Evolutionary conservation across 805 yeast genomes (phyloP), one percentile per base, ranked within the genome.

Genomic region (Candida ulmi): DNA sequence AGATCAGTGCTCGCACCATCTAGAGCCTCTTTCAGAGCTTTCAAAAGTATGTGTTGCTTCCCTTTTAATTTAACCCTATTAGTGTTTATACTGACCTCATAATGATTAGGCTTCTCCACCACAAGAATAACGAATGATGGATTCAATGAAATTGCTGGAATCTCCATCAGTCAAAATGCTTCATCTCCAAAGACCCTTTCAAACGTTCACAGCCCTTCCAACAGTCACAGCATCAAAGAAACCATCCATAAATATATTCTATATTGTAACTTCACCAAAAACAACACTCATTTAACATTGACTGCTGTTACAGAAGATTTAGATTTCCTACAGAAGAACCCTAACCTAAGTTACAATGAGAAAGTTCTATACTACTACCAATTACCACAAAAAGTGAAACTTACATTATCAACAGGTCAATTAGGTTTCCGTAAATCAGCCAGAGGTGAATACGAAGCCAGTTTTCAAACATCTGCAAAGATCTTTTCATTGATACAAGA

Each of bases 391-490:
- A 82, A 78, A 46, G 80, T 83, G 23, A 72, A 76, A 47, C 58
- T 82, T 33, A 76, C 82, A 17, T 65, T 86, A 37, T 75, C 87
- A 8, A 83, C 96, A 0, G 99, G 99, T 37, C 78, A 76, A 57
- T 68, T 88, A 37, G 99, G 98, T 3, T 91, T 88, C 69, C 76
- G 88, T 55, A 88, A 88, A 55, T 77, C 93, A 15, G 88, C 88
- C 41, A 79, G 96, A 63, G 87, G 95, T 36, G 95, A 88, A 61
- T 87, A 86, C 55, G 99, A 91, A 63, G 96, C 96, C 1, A 83
- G 83, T 12, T 90, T 83, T 69, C 96, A 88, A 60, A 82, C 91
- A 9, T 68, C 88, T 13, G 68, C 88, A 4, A 76, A 75, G 46
- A 70, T 86, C 64, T 88, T 91, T 62, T 72, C 79, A 45, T 60